Evolutionary conservation across 1,284 basidiomycete genomes (phyloP), one percentile per base, ranked within the genome.

Genomic region (Caloboletus firmus): DNA sequence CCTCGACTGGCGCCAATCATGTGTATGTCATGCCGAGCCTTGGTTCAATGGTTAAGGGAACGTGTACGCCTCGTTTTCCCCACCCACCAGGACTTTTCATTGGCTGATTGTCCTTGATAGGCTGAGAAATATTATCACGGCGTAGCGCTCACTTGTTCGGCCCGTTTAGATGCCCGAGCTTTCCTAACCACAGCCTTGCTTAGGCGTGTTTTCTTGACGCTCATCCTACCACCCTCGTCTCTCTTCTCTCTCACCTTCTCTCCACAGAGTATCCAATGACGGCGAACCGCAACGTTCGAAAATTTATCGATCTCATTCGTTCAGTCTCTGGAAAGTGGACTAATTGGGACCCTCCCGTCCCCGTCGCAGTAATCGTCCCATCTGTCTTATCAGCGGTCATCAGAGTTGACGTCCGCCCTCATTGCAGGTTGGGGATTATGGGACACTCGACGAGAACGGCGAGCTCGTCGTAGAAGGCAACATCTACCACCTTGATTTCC

Each of bases 301-400:
- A 24, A 15, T 44, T 36, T 44, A 44, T 44, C 18, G 18, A 44
- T 18, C 59, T 64, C 20, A 45, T 64, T 24, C 52, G 34, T 28
- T 28, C 48, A 28, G 32, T 55, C 13, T 57, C 60, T 10, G 52
- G 57, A 17, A 62, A 62, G 49, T 53, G 57, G 48, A 26, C 50
- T 13, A 62, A 62, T 20, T 64, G 46, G 52, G 52, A 62, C 24
- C 46, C 60, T 20, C 51, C 59, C 18, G 41, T 57, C 11, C 52
- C 47, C 1, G 41, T 62, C 22, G 26, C 41, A 15, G 60, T 62
- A 34, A 37, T n/a, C 17, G 8, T 31, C 18, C 13, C 24, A 26
- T 36, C 15, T 6, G 13, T 37, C 31, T 28, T 36, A 18, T 45
- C n/a, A 41, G 9, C 24, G 32, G 3, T 3, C 17, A 24, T 24